phyloP scores from a whole-genome alignment of 768 basidiomycete genomes.

The Paxillus ammoniavirescens region DNA sequence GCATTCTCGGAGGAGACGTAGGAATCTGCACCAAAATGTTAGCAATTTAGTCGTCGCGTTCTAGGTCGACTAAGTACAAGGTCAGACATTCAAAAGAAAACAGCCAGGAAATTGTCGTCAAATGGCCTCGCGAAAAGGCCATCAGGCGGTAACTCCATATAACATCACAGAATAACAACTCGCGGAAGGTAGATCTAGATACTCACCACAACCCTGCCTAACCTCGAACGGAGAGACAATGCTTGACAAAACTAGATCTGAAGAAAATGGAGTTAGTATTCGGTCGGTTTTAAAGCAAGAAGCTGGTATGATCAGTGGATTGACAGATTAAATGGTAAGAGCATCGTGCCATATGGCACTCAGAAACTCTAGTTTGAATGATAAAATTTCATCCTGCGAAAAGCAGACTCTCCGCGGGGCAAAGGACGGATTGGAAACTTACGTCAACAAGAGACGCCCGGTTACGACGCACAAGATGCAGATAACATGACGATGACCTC shows the following conservation, averaged over 20 bases:
- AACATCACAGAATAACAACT: constrained; percentile 11
- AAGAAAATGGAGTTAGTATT: constrained; percentile 5
- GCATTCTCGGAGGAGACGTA: not conserved
- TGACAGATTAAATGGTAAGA: constrained; percentile 57
- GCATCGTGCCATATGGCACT: constrained; percentile 67
- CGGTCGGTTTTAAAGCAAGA: not conserved
- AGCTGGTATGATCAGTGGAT: constrained; percentile 53
- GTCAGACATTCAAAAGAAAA: constrained; percentile 61
- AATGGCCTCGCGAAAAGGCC: constrained; percentile 33
- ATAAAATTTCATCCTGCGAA: constrained; percentile 56
- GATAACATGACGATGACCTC: constrained; percentile 1
- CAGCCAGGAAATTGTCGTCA: constrained; percentile 84
- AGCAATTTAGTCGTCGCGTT: constrained; percentile 1
- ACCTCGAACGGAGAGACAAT: not conserved
- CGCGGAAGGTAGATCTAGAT: not conserved
- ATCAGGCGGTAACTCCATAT: constrained; percentile 89
- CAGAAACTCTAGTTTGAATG: constrained; percentile 94
- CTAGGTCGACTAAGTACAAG: not conserved
- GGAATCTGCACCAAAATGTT: not conserved
- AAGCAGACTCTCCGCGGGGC: constrained; percentile 7
- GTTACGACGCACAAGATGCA: too few relatives aligned
- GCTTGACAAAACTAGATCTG: constrained; percentile 1
- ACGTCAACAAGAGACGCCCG: constrained; percentile 2
- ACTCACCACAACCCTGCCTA: constrained; percentile 2
- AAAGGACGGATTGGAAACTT: constrained; percentile 8